Evolutionary conservation across 2,329 filamentous ascomycete genomes (phyloP).

Genomic region (Parascedosporium putredinis): DNA sequence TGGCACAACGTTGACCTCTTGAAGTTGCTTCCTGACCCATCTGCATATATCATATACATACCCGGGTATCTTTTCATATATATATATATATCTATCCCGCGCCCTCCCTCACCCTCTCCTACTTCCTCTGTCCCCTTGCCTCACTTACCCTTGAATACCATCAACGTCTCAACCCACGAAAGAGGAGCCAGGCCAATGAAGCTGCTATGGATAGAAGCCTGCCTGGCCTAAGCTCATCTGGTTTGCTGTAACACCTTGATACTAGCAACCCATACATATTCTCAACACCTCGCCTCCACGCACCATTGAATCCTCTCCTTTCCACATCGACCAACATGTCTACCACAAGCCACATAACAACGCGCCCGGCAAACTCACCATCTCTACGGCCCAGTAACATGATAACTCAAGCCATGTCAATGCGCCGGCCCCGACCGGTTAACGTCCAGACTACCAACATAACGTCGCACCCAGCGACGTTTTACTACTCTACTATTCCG

Average conservation of each 20-base stretch:
- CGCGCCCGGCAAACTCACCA: not conserved
- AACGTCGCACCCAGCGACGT: slow-evolving; percentile 24
- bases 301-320: not conserved
- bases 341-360: not conserved
- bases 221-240: not conserved
- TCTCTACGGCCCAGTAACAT: slow-evolving; percentile 1
- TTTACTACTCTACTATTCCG: slow-evolving; percentile 26
- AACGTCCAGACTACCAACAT: slow-evolving; percentile 35
- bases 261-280: not conserved
- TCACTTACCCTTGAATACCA: too few relatives aligned
- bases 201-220: not conserved
- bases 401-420: slow-evolving; percentile 6
- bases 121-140: not conserved
- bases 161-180: too few relatives aligned
- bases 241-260: not conserved
- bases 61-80: not conserved
- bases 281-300: not conserved
- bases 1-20: not conserved
- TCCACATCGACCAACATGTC: slow-evolving; percentile 12
- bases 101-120: not conserved
- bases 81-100: not conserved
- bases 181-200: not conserved
- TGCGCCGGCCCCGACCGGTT: slow-evolving; percentile 33
- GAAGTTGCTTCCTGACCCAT: not conserved
- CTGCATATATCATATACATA: not conserved